A percentile compares a stretch with the other conserved stretches of the same genome.
These are phyloP conservation scores for Fusarium tjaetaba DNA, from an alignment of 2,329 filamentous ascomycete species.

Conservation along the genomic window DNA sequence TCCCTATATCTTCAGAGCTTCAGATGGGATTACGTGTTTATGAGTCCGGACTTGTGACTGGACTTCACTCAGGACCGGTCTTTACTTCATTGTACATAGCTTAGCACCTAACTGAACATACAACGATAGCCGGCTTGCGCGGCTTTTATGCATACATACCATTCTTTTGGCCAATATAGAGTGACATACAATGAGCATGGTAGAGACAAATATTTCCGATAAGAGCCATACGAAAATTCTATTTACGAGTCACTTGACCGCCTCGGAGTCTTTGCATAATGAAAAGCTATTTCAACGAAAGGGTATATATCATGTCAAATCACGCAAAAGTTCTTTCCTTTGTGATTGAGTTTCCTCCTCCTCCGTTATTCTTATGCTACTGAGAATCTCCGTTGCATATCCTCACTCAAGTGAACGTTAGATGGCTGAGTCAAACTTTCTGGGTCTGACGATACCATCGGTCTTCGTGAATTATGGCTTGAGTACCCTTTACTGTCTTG, in stretches of 20 bases:
- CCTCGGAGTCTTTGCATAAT: background rate
- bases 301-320: background rate
- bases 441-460: background rate
- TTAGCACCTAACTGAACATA: conserved; percentile 10
- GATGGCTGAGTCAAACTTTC: background rate
- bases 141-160: background rate
- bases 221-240: no score
- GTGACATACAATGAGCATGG: background rate
- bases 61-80: background rate
- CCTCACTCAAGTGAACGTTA: background rate
- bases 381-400: background rate
- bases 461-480: background rate
- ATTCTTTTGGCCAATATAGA: accelerated
- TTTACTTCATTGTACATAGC: conserved; percentile 17
- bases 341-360: no score
- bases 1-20: background rate
- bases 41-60: conserved; percentile 11
- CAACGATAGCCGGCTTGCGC: background rate
- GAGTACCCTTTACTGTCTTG: background rate
- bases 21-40: background rate
- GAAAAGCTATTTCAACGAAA: background rate
- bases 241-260: no score
- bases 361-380: background rate
- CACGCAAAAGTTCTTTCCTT: background rate
- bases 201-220: no score